phyloP scores from a whole-genome alignment of 495 filamentous ascomycete species.

The Usnea hakonensis region DNA sequence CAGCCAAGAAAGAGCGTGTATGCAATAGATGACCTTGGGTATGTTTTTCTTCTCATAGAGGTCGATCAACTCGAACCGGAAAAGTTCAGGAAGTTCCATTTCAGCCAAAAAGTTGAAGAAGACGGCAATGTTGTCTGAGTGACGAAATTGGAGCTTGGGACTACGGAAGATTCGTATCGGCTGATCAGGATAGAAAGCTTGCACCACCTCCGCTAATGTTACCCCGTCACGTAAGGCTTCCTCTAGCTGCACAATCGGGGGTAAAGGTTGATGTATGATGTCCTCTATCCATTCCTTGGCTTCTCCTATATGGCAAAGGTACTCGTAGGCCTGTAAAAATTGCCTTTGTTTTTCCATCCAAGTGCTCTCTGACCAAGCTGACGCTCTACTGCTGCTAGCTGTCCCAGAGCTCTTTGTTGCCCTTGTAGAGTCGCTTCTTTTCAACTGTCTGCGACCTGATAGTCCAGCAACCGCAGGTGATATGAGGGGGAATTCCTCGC shows the following conservation, averaged over 20 bases:
- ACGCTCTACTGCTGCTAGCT: constrained; percentile 42
- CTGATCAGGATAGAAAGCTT: constrained; percentile 71
- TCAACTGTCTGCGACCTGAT: constrained; percentile 73
- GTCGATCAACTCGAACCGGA: constrained; percentile 95
- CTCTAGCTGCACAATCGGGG: constrained; percentile 92
- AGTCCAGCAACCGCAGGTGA: constrained; percentile 81
- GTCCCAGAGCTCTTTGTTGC: constrained; percentile 38
- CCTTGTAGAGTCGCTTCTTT: constrained; percentile 57
- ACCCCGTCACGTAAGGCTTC: constrained; percentile 90
- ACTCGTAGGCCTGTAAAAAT: constrained; percentile 96
- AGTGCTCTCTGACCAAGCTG: constrained; percentile 75
- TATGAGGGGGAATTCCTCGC: constrained; percentile 71
- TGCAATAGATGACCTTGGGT: constrained; percentile 97
- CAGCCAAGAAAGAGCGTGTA: constrained; percentile 93
- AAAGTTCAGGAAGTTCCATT: constrained; percentile 93
- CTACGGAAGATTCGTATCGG: constrained; percentile 76
- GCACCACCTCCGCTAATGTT: constrained; percentile 92
- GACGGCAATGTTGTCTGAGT: constrained; percentile 91
- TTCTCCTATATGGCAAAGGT: constrained; percentile 98
- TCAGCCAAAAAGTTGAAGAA: constrained; percentile 93
- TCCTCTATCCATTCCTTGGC: constrained; percentile 99
- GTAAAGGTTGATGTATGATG: constrained; percentile 79
- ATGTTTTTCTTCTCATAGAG: constrained; percentile 99
- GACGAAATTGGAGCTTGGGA: constrained; percentile 79
- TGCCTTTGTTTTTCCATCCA: constrained; percentile 99